phyloP scores from a whole-genome alignment of 805 yeast genomes.

The Candida dajiaensis region DNA sequence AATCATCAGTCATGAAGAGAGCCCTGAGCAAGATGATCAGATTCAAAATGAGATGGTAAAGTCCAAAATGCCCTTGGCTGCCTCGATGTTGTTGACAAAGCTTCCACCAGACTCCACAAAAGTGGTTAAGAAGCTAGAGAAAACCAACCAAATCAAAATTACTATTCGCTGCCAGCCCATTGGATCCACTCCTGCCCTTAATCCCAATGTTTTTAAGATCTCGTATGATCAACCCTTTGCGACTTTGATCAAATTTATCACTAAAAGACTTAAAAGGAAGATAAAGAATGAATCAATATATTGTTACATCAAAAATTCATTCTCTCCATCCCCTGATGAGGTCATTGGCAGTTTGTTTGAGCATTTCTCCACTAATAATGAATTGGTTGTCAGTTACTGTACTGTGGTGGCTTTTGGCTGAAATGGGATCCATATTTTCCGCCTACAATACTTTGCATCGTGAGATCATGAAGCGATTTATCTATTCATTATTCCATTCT shows the following conservation, averaged over 20 bases:
- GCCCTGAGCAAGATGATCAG: background rate
- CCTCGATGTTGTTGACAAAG: constrained; percentile 18
- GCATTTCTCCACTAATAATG: constrained; percentile 32
- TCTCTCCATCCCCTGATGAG: constrained; percentile 41
- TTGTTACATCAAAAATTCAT: constrained; percentile 41
- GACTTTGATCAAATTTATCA: constrained; percentile 40
- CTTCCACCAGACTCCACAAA: constrained; percentile 17
- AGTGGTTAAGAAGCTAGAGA: constrained; percentile 9
- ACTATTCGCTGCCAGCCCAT: constrained; percentile 53
- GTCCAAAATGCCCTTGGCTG: constrained; percentile 17
- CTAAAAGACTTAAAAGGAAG: constrained; percentile 30
- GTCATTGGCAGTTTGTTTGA: constrained; percentile 30
- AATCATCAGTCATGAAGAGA: constrained; percentile 5
- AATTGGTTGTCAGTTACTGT: constrained; percentile 40
- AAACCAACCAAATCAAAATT: constrained; percentile 19
- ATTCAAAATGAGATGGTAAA: constrained; percentile 18
- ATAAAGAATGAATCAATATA: constrained; percentile 23
- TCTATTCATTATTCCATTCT: background rate
- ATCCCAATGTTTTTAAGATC: constrained; percentile 45
- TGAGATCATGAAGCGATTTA: background rate
- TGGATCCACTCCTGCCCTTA: constrained; percentile 47
- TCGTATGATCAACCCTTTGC: constrained; percentile 41
- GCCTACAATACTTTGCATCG: background rate
- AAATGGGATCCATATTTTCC: background rate
- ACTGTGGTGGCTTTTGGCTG: constrained; percentile 42